These are phyloP conservation scores for Vaccinium macrocarpon DNA, from an alignment of 148 eudicot genomes.

Conservation along the genomic window DNA sequence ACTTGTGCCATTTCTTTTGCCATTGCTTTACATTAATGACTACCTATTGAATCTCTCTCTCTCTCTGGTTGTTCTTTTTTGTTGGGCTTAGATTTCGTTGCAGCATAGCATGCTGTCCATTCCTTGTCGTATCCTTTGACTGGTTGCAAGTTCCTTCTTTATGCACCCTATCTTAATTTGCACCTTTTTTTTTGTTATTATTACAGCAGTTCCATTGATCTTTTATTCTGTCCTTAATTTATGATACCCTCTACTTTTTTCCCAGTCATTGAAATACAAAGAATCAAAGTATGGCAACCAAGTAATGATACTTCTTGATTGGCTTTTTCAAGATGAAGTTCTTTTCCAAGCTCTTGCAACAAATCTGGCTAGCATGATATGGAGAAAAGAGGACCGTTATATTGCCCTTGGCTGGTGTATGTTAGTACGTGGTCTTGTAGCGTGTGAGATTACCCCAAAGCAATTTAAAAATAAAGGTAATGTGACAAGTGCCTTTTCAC, in stretches of 20 bases:
- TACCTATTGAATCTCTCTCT: background rate
- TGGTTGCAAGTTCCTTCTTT: background rate
- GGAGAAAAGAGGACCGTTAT: slow-evolving; percentile 61
- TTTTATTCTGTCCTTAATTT: background rate
- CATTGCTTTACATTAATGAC: background rate
- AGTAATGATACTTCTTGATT: slow-evolving; percentile 58
- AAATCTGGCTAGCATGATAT: slow-evolving; percentile 42
- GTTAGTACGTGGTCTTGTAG: slow-evolving; percentile 57
- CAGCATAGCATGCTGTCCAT: background rate
- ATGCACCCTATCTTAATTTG: background rate
- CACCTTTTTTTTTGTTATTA: background rate
- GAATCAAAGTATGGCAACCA: slow-evolving; percentile 48
- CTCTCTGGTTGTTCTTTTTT: background rate
- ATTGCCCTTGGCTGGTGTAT: slow-evolving; percentile 80
- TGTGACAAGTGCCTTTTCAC: background rate
- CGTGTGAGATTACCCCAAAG: slow-evolving; percentile 44
- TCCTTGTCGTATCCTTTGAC: background rate
- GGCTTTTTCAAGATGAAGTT: slow-evolving; percentile 74
- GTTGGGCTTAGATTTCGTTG: background rate
- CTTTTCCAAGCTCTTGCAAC: slow-evolving; percentile 46
- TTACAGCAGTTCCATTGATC: background rate
- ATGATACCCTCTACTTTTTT: slow-evolving; percentile 8
- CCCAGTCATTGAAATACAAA: slow-evolving; percentile 47
- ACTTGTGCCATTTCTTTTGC: background rate
- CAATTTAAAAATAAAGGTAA: slow-evolving; percentile 44